Base-by-base conservation (phyloP, 225 moss, liverwort and hornwort species). In the Polytrichum commune region DNA sequence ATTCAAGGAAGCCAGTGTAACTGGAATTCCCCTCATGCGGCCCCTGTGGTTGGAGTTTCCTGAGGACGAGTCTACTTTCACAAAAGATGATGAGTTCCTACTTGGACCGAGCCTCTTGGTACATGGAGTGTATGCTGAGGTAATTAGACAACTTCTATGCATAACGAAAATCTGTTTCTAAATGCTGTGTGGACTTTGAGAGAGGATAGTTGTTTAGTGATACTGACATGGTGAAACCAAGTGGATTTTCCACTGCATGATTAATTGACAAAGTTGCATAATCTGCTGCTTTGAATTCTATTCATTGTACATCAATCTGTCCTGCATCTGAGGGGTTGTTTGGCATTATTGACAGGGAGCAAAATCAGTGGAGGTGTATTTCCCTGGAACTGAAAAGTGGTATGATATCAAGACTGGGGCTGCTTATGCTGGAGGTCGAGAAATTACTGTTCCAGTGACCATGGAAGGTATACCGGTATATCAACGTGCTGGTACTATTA, bases 1-100 rank as follows among this genome's bases (percentile, higher is more conserved):
- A 26, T 99, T 99, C 69, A 82, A 85, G 66, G 95, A 99, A 80
- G 95, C 98, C 23, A 91, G 84, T 74, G 89, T 89, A 60, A 88
- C 80, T 30, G 98, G 98, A 72, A n/a, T 89, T 61, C 98, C 98
- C 24, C 87, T 98, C 60, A 90, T 93, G 85, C 93, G 95, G 55
- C 92, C 98, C 24, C 64, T 98, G 79, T 98, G 98, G 98, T 82
- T 98, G 87, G 95, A 98, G 76, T 98, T 87, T 65, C 98, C 93
- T 5, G 79, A 84, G 61, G 98, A 98, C 9, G 76, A 79, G 54
- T 53, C 79, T 29, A 81, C 87, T 29, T 98, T 90, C 69, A 35
- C 77, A 32, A 88, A 82, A 27, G 98, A 98, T 57, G 93, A 95
- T 57, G 90, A 95, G 66, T 98, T 98, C 70, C 69, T 95, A 66